Evolutionary conservation across 306 rosid species (phyloP).

Genomic region (Begonia loranthoides): DNA sequence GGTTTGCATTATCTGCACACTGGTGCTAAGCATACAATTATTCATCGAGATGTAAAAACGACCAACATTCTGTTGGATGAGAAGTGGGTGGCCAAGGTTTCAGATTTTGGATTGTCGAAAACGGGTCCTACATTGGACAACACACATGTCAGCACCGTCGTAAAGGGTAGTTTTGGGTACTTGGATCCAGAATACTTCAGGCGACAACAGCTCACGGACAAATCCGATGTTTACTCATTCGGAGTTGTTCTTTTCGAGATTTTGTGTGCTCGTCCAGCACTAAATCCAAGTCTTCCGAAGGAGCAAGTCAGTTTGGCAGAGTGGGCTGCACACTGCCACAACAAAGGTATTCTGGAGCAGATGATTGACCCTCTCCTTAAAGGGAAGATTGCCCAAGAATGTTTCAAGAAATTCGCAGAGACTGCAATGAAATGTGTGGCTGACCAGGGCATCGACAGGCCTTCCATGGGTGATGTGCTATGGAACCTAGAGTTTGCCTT

Average conservation of each 20-base stretch:
- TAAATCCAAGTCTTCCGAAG: constrained; percentile 80
- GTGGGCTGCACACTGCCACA: constrained; percentile 95
- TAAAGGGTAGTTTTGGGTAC: constrained; percentile 97
- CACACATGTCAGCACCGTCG: constrained; percentile 96
- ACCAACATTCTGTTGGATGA: constrained; percentile 95
- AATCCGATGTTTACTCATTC: constrained; percentile 95
- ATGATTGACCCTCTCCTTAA: constrained; percentile 70
- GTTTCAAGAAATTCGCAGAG: constrained; percentile 88
- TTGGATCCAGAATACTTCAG: constrained; percentile 98
- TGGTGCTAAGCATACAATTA: constrained; percentile 93
- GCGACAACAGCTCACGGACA: constrained; percentile 92
- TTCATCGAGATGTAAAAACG: constrained; percentile 95
- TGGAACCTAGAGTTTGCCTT: constrained; percentile 98
- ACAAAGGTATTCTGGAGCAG: constrained; percentile 81
- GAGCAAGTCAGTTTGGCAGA: constrained; percentile 99
- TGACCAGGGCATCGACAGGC: constrained; percentile 95
- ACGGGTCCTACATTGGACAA: constrained; percentile 96
- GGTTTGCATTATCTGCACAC: constrained; percentile 97
- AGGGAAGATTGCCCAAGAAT: constrained; percentile 85
- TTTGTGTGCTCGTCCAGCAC: constrained; percentile 90
- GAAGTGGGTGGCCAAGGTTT: constrained; percentile 98
- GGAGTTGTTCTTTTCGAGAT: constrained; percentile 95
- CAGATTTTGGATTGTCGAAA: constrained; percentile 95
- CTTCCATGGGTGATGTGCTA: constrained; percentile 95
- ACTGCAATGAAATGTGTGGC: constrained; percentile 97